Evolutionary conservation across 768 basidiomycete species (phyloP).

Genomic region (Trametes meyenii): DNA sequence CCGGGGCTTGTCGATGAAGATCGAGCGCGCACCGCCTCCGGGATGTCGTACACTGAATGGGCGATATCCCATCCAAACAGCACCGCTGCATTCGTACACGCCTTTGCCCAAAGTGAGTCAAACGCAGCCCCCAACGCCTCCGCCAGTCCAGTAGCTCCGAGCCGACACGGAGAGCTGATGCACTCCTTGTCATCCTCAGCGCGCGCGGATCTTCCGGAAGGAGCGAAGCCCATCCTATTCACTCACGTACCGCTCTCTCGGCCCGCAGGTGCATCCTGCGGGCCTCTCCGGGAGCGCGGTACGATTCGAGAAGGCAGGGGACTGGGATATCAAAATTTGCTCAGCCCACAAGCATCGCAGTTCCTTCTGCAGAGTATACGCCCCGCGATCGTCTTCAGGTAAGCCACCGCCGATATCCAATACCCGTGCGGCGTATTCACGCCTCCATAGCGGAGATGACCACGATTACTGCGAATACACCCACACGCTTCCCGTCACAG

Average conservation of each 20-base stretch:
- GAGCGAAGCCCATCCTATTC: conserved; percentile 67
- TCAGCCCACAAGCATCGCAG: conserved; percentile 65
- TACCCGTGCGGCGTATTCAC: neutral
- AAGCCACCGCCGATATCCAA: conserved; percentile 20
- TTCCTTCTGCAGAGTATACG: conserved; percentile 66
- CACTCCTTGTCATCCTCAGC: neutral
- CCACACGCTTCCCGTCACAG: conserved; percentile 40
- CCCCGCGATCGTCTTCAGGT: conserved; percentile 81
- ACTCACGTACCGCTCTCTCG: conserved; percentile 90
- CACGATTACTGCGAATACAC: conserved; percentile 92
- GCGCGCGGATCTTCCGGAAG: conserved; percentile 13
- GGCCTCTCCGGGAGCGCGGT: conserved; percentile 75
- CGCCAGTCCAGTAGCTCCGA: too few species aligned
- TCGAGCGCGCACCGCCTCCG: conserved; percentile 46
- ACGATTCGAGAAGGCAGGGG: conserved; percentile 75
- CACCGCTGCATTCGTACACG: conserved; percentile 49
- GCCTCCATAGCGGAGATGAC: conserved; percentile 74
- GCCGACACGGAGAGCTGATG: too few species aligned
- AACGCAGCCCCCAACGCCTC: too few species aligned
- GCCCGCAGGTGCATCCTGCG: conserved; percentile 68
- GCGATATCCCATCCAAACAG: conserved; percentile 46
- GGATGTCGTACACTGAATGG: conserved; percentile 50
- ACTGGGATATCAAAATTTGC: conserved; percentile 81
- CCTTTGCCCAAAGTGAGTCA: conserved; percentile 39
- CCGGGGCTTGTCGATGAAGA: conserved; percentile 79